phyloP scores from a whole-genome alignment of 1,284 basidiomycete species.

The Uromyces viciae-fabae region DNA sequence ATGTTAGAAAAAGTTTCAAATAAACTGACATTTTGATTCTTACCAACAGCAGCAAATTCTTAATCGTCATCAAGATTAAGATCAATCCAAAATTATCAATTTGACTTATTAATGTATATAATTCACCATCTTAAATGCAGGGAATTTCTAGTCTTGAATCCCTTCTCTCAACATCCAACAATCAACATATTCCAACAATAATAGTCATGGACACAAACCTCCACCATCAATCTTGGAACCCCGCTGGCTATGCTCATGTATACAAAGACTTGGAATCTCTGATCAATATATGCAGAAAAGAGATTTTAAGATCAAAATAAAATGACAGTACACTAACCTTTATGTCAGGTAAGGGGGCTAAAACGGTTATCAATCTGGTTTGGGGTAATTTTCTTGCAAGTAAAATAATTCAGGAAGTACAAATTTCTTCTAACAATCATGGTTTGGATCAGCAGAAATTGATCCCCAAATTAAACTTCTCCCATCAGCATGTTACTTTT shows the following conservation, averaged over 20 bases:
- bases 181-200: neutral
- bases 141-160: neutral
- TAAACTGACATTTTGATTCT: neutral
- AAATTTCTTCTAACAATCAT: neutral
- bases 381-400: neutral
- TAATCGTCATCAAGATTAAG: neutral
- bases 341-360: neutral
- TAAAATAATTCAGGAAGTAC: neutral
- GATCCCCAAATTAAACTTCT: too few relatives aligned
- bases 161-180: neutral
- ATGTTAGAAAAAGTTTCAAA: neutral
- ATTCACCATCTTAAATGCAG: neutral
- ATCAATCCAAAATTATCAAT: neutral
- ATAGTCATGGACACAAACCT: conserved; percentile 26
- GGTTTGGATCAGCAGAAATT: conserved; percentile 19
- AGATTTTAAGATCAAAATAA: neutral
- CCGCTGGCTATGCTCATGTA: neutral
- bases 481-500: too few relatives aligned
- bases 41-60: neutral
- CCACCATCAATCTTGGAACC: conserved; percentile 23
- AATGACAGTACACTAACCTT: neutral
- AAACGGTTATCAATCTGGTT: neutral
- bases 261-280: neutral
- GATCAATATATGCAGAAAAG: neutral
- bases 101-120: neutral